Percentiles rank a stretch among this genome's conserved stretches.
These are phyloP conservation scores for Rhododendron ferrugineum DNA, from an alignment of 148 eudicot species.

Conservation along the genomic window DNA sequence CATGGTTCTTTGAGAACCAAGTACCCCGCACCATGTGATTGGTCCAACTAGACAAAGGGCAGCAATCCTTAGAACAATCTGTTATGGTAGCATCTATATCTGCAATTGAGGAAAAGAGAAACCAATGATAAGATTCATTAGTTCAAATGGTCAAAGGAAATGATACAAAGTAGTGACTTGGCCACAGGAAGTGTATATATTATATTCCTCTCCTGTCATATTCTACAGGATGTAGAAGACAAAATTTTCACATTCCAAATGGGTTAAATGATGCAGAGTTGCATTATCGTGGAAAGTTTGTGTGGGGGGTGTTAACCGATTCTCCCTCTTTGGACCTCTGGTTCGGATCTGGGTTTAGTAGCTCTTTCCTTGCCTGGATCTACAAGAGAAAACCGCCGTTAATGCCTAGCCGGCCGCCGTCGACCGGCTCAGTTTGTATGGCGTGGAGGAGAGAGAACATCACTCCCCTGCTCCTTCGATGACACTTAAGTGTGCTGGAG, in stretches of 20 bases:
- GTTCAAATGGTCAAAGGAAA: not conserved
- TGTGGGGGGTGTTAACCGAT: not conserved
- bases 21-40: conserved; percentile 86
- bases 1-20: conserved; percentile 67
- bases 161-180: not conserved
- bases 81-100: conserved; percentile 42
- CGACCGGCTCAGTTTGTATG: not conserved
- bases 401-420: not conserved
- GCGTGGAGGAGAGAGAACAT: no score
- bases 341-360: not conserved
- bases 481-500: no score
- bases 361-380: not conserved
- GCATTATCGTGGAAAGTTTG: not conserved
- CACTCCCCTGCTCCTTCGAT: no score
- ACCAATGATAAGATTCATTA: not conserved
- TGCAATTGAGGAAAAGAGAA: conserved; percentile 18
- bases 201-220: not conserved
- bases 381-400: not conserved
- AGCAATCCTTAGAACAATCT: conserved; percentile 23
- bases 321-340: not conserved
- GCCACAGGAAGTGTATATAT: not conserved
- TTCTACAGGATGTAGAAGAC: not conserved
- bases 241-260: not conserved
- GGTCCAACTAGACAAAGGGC: conserved; percentile 29
- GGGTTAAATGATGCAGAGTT: not conserved